phyloP scores from a whole-genome alignment of 2,329 filamentous ascomycete genomes.

The Escovopsis weberi region DNA sequence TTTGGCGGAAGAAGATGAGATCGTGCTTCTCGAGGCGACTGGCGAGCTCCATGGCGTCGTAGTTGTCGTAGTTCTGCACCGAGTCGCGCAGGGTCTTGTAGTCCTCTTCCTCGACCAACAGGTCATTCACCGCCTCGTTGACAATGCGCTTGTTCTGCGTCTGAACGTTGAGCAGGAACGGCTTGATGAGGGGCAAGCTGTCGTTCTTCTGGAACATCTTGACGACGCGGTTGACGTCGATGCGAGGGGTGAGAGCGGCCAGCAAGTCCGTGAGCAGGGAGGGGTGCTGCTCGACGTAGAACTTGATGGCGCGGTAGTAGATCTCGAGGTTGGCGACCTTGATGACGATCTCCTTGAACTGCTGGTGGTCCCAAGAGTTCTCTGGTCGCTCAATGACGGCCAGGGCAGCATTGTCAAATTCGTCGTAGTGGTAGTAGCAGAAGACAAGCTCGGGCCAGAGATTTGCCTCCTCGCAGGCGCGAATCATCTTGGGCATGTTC shows the following conservation, averaged over 20 bases:
- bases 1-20: constrained; percentile 97
- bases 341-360: constrained; percentile 96
- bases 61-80: constrained; percentile 98
- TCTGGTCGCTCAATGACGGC: constrained; percentile 96
- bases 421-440: constrained; percentile 95
- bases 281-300: constrained; percentile 95
- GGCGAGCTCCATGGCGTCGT: constrained; percentile 86
- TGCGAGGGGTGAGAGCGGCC: constrained; percentile 77
- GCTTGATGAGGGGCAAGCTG: constrained; percentile 96
- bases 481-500: constrained; percentile 95
- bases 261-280: constrained; percentile 90
- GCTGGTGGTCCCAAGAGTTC: constrained; percentile 98
- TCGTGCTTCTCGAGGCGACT: constrained; percentile 93
- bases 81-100: constrained; percentile 98
- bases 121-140: constrained; percentile 94
- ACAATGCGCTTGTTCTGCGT: constrained; percentile 95
- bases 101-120: constrained; percentile 96
- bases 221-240: constrained; percentile 98
- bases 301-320: constrained; percentile 93
- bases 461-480: constrained; percentile 83
- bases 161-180: constrained; percentile 94
- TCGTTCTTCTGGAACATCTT: constrained; percentile 98
- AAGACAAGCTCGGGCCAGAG: constrained; percentile 97
- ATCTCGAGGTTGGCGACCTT: constrained; percentile 98
- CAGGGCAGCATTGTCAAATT: constrained; percentile 92